A percentile compares a stretch with the other conserved stretches of the same genome.
Conservation (phyloP, 1,284 basidiomycete genomes). For the Abortiporus biennis region DNA sequence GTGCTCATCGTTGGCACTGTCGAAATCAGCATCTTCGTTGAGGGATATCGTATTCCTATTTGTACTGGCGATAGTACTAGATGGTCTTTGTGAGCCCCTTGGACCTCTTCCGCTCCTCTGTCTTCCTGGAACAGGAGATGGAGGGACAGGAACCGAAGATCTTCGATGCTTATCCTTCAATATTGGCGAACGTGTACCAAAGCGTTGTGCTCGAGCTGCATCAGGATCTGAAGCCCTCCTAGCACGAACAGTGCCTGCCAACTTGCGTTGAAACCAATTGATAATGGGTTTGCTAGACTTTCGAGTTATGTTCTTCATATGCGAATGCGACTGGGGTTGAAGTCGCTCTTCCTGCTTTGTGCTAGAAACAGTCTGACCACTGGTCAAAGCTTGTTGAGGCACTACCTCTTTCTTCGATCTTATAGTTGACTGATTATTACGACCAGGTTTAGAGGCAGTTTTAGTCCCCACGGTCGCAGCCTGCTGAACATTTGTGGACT, state of each 20-base stretch:
- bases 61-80: conserved; percentile 10
- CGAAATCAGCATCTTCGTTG: conserved; percentile 43
- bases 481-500: conserved; percentile 6
- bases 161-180: conserved; percentile 24
- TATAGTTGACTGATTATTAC: conserved; percentile 5
- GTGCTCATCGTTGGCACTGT: conserved; percentile 13
- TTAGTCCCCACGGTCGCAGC: conserved; percentile 3
- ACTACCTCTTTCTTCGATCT: conserved; percentile 21
- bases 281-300: conserved; percentile 82
- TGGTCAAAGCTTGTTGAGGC: conserved; percentile 5
- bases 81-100: conserved; percentile 12
- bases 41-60: conserved; percentile 46
- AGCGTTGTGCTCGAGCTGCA: conserved; percentile 17
- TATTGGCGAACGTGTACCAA: conserved; percentile 15
- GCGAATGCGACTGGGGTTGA: conserved; percentile 21
- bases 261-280: conserved; percentile 87
- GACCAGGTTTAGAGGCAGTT: background rate
- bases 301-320: conserved; percentile 48
- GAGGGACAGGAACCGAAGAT: conserved; percentile 18
- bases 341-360: background rate
- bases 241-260: conserved; percentile 59
- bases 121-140: conserved; percentile 17
- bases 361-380: background rate
- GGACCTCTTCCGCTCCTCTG: conserved; percentile 13
- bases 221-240: conserved; percentile 35